Evolutionary conservation across 139 green algal genomes (phyloP).

Genomic region (Volvox reticuliferus): DNA sequence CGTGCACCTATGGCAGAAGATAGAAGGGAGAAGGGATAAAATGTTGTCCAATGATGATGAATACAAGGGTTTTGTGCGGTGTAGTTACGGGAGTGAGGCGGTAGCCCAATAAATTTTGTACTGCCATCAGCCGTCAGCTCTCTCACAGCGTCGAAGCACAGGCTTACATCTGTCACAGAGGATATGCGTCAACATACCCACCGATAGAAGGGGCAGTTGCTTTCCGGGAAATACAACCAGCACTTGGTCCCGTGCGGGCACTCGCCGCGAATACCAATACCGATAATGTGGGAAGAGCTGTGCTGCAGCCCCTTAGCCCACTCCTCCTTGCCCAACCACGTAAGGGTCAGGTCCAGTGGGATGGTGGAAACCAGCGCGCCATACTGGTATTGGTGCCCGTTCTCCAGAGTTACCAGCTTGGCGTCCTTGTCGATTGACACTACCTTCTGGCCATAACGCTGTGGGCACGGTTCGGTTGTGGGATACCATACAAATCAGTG

Average conservation of each 20-base stretch:
- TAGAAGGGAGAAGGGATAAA: too few relatives aligned
- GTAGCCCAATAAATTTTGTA: too few relatives aligned
- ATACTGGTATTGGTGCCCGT: constrained; percentile 64
- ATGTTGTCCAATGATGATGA: too few relatives aligned
- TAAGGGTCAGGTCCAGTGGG: constrained; percentile 85
- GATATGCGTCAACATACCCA: not conserved
- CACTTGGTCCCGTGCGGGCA: constrained; percentile 91
- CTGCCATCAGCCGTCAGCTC: too few relatives aligned
- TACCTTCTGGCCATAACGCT: constrained; percentile 77
- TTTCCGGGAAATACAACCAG: constrained; percentile 96
- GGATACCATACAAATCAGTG: too few relatives aligned
- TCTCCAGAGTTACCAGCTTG: constrained; percentile 67
- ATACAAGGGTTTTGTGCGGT: too few relatives aligned
- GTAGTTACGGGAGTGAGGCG: too few relatives aligned
- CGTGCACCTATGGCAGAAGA: constrained; percentile 63
- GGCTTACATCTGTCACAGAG: too few relatives aligned
- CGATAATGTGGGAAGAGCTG: constrained; percentile 88
- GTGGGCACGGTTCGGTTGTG: constrained; percentile 3
- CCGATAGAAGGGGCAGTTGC: constrained; percentile 94
- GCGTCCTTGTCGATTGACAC: constrained; percentile 80
- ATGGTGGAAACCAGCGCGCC: constrained; percentile 85
- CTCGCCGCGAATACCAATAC: constrained; percentile 74
- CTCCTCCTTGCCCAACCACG: constrained; percentile 76
- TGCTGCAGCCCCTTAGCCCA: constrained; percentile 83
- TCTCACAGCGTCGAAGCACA: too few relatives aligned